These are phyloP conservation scores for Leccinum angustisporum DNA, from an alignment of 1,284 basidiomycete species.

Conservation along the genomic window DNA sequence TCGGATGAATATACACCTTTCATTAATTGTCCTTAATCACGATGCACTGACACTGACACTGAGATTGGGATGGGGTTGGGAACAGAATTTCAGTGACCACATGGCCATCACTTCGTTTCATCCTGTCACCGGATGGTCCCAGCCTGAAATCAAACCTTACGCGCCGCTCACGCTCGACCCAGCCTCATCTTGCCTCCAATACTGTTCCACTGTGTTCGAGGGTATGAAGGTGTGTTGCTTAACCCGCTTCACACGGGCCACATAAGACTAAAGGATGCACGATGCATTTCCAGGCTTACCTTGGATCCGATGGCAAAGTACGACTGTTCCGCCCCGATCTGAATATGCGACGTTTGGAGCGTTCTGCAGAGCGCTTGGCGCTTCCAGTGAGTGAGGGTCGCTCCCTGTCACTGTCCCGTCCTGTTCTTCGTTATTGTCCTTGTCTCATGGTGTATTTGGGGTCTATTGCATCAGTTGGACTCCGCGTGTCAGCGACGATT, in stretches of 20 bases:
- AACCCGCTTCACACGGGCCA: background rate
- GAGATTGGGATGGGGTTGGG: background rate
- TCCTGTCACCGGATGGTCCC: slow-evolving; percentile 70
- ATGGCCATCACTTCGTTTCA: slow-evolving; percentile 75
- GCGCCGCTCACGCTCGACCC: slow-evolving; percentile 75
- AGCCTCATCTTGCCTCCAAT: slow-evolving; percentile 71
- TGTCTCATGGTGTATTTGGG: background rate
- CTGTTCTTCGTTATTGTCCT: background rate
- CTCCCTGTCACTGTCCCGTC: background rate
- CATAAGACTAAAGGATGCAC: background rate
- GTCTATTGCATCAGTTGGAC: too few relatives aligned
- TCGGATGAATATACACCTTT: background rate
- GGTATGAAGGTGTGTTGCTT: slow-evolving; percentile 71
- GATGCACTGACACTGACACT: background rate
- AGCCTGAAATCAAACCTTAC: slow-evolving; percentile 80
- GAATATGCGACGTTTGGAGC: slow-evolving; percentile 78
- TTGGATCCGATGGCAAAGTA: slow-evolving; percentile 60
- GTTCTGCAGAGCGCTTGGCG: slow-evolving; percentile 60
- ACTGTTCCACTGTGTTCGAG: slow-evolving; percentile 79
- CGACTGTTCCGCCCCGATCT: slow-evolving; percentile 77
- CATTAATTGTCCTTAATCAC: background rate
- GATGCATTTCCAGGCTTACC: slow-evolving; percentile 59
- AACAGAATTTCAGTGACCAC: slow-evolving; percentile 65
- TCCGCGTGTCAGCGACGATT: too few relatives aligned
- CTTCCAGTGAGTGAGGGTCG: slow-evolving; percentile 51